phyloP scores from a whole-genome alignment of 208 protist genomes.

The Crithidia bombi region DNA sequence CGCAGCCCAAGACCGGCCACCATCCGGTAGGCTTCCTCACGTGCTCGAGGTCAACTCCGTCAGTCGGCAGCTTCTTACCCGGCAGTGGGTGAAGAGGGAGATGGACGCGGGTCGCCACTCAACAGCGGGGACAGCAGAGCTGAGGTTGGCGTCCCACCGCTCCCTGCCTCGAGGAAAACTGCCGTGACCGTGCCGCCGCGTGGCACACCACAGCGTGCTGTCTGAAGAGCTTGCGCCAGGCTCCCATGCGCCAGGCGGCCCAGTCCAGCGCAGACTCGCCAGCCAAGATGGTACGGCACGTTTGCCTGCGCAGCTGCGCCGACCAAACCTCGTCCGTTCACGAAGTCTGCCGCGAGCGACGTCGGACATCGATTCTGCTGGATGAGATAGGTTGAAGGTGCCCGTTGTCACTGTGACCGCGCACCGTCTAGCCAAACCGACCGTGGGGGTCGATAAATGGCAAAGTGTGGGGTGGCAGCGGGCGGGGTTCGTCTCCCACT shows the following conservation, averaged over 20 bases:
- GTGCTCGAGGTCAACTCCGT: too few species aligned
- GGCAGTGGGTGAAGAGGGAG: neutral
- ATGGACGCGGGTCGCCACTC: neutral
- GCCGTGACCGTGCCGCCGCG: neutral
- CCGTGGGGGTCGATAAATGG: neutral
- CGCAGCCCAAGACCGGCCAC: neutral
- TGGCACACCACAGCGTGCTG: neutral
- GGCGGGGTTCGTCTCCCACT: neutral
- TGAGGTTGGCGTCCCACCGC: constrained; percentile 1
- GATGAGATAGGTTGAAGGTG: too few species aligned
- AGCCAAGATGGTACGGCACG: neutral
- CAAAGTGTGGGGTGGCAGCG: neutral
- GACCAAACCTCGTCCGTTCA: too few species aligned
- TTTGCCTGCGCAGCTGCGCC: too few species aligned
- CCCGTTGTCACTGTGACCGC: neutral
- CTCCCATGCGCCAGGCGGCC: too few species aligned
- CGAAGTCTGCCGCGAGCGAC: too few species aligned
- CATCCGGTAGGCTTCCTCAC: neutral
- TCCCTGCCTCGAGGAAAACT: neutral
- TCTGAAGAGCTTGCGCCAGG: too few species aligned
- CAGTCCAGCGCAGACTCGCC: too few species aligned
- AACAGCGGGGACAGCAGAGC: neutral
- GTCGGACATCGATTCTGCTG: too few species aligned
- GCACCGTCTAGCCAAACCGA: neutral
- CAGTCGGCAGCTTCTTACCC: neutral